Conservation (phyloP, 257 asterid species). For the Rhazya stricta region DNA sequence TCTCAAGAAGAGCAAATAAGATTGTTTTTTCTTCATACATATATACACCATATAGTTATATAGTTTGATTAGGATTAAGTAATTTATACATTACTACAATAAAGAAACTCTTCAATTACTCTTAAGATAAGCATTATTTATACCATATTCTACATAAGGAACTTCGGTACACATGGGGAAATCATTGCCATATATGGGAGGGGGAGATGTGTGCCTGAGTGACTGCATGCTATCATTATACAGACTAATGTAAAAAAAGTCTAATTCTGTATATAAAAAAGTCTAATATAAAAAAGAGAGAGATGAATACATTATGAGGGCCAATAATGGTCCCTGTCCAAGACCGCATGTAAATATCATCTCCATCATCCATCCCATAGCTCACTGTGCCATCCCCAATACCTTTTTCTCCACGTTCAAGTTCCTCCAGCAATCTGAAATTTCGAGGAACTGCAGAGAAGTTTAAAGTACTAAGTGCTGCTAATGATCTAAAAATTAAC, state of each 20-base stretch:
- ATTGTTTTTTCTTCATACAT: neutral
- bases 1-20: neutral
- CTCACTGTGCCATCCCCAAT: conserved; percentile 90
- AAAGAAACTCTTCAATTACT: neutral
- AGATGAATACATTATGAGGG: conserved; percentile 60
- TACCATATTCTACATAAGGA: neutral
- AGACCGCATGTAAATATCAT: conserved; percentile 77
- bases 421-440: conserved; percentile 86
- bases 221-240: neutral
- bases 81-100: neutral
- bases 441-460: conserved; percentile 68
- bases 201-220: neutral
- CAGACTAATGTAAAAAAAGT: no score
- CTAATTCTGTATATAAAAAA: no score
- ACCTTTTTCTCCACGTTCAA: conserved; percentile 91
- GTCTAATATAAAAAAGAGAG: neutral
- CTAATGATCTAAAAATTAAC: neutral
- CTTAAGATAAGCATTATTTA: neutral
- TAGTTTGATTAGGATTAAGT: neutral
- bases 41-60: neutral
- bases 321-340: conserved; percentile 88
- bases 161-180: neutral
- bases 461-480: conserved; percentile 15
- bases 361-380: conserved; percentile 94
- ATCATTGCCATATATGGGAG: neutral